Base-by-base conservation (phyloP, 352 stramenopile species). In the Pythium plurisporium region DNA sequence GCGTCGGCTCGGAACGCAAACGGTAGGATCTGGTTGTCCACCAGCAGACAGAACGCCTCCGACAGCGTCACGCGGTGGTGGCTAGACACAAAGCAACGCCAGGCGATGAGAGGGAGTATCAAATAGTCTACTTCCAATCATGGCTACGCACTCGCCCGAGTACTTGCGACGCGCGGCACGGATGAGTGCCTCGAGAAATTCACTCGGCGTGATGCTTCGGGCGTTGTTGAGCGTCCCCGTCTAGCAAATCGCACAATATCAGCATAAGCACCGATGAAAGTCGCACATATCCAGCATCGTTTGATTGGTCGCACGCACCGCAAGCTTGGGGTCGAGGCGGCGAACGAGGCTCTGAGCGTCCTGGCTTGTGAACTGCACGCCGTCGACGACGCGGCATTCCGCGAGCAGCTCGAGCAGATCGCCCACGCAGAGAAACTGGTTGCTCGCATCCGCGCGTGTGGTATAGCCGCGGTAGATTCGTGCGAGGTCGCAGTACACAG, bases 391-490 rank as follows among this genome's bases (percentile, higher is more conserved):
- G 30, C 79, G 81, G 47, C 82, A 92, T 26, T 92, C 82, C 14
- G 51, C 65, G 29, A 91, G 60, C 34, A 92, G 60, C 53, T 86
- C 75, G 1, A 70, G 61, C 12, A 90, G 66, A 19, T 88, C 78
- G 9, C 68, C 78, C 10, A 87, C 52, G 3, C 43, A 84, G 53
- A 90, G 85, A 4, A 65, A 64, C 10, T 79, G 59, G 33, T 72
- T 76, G 12, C 55, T 59, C n/a, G 62, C 33, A 29, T 72, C 68
- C 2, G 49, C 55, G 27, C 78, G 77, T 38, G 68, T 80, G 23
- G 78, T 71, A 29, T 87, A 92, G 23, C 75, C 75, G 1, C 79
- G 72, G 42, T 90, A 92, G 48, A 90, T 92, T 6, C 82, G 76
- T 26, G 72, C 79, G 14, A 92, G 69, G 46, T 90, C 82, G 53